A percentile compares a stretch with the other conserved stretches of the same genome.
Conservation (phyloP, 306 rosid species). For the Begonia peltatifolia region DNA sequence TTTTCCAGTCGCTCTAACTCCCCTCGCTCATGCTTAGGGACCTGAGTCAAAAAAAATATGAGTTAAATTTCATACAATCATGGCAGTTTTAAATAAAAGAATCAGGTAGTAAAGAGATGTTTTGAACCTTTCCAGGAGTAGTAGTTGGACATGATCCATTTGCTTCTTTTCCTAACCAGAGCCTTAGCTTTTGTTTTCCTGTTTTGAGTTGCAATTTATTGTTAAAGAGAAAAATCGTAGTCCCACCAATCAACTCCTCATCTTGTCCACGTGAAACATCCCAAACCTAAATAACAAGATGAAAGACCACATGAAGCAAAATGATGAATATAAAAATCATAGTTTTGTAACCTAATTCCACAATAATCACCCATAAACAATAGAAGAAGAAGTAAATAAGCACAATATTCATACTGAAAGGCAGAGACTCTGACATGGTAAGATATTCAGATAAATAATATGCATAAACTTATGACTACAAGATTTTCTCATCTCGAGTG, state of each 20-base stretch:
- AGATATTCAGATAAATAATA: no score
- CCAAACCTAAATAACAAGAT: slow-evolving; percentile 57
- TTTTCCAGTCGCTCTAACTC: slow-evolving; percentile 93
- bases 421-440: no score
- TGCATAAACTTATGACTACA: no score
- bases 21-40: slow-evolving; percentile 81
- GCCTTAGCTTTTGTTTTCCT: slow-evolving; percentile 93
- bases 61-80: slow-evolving; percentile 2
- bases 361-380: no score
- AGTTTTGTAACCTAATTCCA: no score
- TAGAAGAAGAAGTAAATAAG: no score
- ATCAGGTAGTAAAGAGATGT: neutral
- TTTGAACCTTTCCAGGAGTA: slow-evolving; percentile 90
- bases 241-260: slow-evolving; percentile 91
- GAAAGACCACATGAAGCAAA: slow-evolving; percentile 2
- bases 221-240: slow-evolving; percentile 83
- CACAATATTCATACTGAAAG: no score
- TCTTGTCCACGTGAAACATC: slow-evolving; percentile 81
- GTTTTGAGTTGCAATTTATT: slow-evolving; percentile 86
- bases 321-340: neutral
- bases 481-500: no score
- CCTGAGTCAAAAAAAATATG: slow-evolving; percentile 31
- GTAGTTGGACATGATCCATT: slow-evolving; percentile 72
- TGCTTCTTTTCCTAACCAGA: slow-evolving; percentile 85
- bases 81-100: slow-evolving; percentile 8